Evolutionary conservation across 108 stramenopile genomes (phyloP).

Genomic region (Craspedostauros australis): DNA sequence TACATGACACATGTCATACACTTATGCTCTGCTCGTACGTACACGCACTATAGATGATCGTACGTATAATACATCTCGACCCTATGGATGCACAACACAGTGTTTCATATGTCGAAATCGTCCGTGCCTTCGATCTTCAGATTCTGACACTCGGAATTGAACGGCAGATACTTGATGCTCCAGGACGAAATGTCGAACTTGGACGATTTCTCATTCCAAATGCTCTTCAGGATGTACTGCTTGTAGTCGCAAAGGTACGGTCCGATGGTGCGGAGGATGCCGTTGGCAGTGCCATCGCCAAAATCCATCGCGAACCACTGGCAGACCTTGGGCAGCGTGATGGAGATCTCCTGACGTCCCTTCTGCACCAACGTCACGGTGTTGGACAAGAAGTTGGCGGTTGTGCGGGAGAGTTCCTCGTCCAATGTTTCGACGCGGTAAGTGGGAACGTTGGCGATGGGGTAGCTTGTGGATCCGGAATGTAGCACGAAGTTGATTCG

Average conservation of each 20-base stretch:
- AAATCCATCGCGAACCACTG: constrained; percentile 49
- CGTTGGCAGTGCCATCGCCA: constrained; percentile 22
- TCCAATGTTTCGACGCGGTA: constrained; percentile 20
- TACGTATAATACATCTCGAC: too few species aligned
- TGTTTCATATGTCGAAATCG: too few species aligned
- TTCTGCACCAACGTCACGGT: constrained; percentile 9
- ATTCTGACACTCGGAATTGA: constrained; percentile 33
- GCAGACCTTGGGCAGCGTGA: constrained; percentile 34
- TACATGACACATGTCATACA: too few species aligned
- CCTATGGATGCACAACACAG: too few species aligned
- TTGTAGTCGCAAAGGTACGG: constrained; percentile 18
- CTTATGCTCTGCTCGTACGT: too few species aligned
- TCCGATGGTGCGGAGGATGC: constrained; percentile 13
- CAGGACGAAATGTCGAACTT: constrained; percentile 10
- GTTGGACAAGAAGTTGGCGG: constrained; percentile 9
- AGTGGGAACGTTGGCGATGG: constrained; percentile 21
- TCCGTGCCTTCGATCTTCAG: constrained; percentile 18
- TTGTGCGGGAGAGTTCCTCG: constrained; percentile 25
- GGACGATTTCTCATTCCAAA: constrained; percentile 11
- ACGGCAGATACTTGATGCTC: constrained; percentile 24
- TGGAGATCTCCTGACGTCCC: constrained; percentile 7
- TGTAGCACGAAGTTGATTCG: constrained; percentile 69
- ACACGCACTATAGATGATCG: too few species aligned
- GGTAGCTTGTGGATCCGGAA: constrained; percentile 56
- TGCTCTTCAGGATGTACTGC: constrained; percentile 3